A percentile compares a stretch with the other conserved stretches of the same genome.
These are phyloP conservation scores for Suillus bovinus DNA, from an alignment of 768 basidiomycete species.

Conservation along the genomic window DNA sequence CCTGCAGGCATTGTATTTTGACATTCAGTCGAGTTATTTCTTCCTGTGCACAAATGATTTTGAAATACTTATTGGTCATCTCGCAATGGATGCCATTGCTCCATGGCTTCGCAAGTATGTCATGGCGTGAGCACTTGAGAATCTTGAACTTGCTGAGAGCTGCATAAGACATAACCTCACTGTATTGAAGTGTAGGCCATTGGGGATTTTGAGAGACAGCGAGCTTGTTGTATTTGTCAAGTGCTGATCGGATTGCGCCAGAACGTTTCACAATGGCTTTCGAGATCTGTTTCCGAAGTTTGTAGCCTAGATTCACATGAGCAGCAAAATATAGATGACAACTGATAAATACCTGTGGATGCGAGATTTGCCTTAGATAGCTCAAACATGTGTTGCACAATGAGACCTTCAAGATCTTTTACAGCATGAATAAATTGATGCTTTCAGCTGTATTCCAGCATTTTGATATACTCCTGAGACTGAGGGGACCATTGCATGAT, in stretches of 20 bases:
- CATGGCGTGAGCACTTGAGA: conserved; percentile 29
- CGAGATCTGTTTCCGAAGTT: conserved; percentile 33
- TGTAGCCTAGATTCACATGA: conserved; percentile 21
- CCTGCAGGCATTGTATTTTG: conserved; percentile 22
- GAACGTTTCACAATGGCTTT: conserved; percentile 33
- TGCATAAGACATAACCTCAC: conserved; percentile 17
- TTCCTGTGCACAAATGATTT: conserved; percentile 24
- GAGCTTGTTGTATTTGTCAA: conserved; percentile 33
- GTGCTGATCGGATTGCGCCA: conserved; percentile 33
- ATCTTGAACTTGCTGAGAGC: conserved; percentile 34
- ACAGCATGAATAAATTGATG: not conserved
- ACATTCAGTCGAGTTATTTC: conserved; percentile 28
- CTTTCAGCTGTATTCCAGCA: conserved; percentile 5
- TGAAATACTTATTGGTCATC: conserved; percentile 25
- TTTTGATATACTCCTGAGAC: conserved; percentile 24
- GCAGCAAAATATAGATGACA: not conserved
- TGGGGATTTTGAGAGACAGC: conserved; percentile 17
- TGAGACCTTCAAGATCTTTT: not conserved
- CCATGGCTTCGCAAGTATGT: conserved; percentile 33
- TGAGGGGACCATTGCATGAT: conserved; percentile 27
- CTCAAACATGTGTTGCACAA: not conserved
- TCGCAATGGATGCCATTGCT: conserved; percentile 11
- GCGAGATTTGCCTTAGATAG: not conserved
- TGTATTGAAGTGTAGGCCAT: conserved; percentile 21
- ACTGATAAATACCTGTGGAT: not conserved